Evolutionary conservation across 2,329 filamentous ascomycete species (phyloP).

Genomic region (Pyricularia sp.): DNA sequence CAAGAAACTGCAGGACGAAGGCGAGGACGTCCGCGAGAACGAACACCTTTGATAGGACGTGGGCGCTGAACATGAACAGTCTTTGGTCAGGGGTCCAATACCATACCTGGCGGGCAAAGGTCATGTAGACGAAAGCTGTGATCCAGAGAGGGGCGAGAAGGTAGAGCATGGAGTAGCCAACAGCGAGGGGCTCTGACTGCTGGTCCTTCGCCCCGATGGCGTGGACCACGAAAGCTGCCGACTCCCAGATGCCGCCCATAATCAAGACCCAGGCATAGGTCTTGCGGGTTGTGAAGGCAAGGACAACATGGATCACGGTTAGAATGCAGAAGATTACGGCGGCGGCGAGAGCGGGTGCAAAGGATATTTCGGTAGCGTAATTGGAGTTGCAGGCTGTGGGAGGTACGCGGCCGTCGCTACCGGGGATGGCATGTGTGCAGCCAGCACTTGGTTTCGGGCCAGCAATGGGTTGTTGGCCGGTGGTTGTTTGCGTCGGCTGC

Average conservation of each 20-base stretch:
- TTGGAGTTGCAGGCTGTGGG: slow-evolving; percentile 17
- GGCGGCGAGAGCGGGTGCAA: slow-evolving; percentile 16
- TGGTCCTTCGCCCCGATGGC: slow-evolving; percentile 26
- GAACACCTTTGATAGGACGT: slow-evolving; percentile 32
- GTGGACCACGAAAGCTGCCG: slow-evolving; percentile 25
- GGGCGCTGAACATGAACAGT: slow-evolving; percentile 20
- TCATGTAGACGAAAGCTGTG: slow-evolving; percentile 36
- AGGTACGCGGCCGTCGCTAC: slow-evolving; percentile 16
- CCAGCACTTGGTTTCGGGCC: background rate
- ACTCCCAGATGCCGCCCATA: slow-evolving; percentile 29
- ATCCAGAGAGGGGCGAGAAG: slow-evolving; percentile 33
- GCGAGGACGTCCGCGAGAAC: slow-evolving; percentile 37
- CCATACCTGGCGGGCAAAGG: slow-evolving; percentile 28
- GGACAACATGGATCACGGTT: slow-evolving; percentile 13
- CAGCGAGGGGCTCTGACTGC: slow-evolving; percentile 22
- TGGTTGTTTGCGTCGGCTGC: background rate
- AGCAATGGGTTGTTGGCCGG: background rate
- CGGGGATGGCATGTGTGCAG: slow-evolving; percentile 6
- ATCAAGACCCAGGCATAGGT: slow-evolving; percentile 25
- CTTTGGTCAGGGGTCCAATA: slow-evolving; percentile 24
- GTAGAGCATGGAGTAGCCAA: slow-evolving; percentile 25
- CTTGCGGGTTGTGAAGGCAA: slow-evolving; percentile 12
- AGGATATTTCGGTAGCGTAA: slow-evolving; percentile 19
- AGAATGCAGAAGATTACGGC: slow-evolving; percentile 17
- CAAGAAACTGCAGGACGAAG: slow-evolving; percentile 33